Base-by-base conservation (phyloP, 345 rosid genomes). In the Euclidium syriacum region DNA sequence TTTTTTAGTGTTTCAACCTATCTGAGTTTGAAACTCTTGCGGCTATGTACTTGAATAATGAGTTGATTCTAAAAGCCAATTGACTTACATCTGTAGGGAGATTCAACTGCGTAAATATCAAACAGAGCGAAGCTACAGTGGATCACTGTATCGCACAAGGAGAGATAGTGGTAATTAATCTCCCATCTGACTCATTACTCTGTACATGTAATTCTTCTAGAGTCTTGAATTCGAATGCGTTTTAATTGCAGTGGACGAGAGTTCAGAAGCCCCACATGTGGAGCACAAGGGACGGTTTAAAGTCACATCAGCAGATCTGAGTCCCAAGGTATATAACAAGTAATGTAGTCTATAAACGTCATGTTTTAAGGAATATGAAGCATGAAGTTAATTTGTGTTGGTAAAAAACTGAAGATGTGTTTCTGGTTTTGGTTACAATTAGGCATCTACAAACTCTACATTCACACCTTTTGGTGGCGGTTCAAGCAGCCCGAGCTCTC, bases 221-320 rank as follows among this genome's bases (percentile, higher is more conserved):
- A 25, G 58, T 62, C 49, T 26, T 43, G 32, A 14, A 43, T 53
- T 38, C 9, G 0, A 50, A 65, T 66, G 3, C 23, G 22, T 18
- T 17, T 57, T n/a, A 51, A 20, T n/a, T 75, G 68, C 77, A 83
- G 88, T 62, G 43, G 99, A 90, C 40, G 96, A 90, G 73, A 23
- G 81, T 25, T 70, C 96, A 50, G 94, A 89, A 64, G 91, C 88
- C 51, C 85, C 90, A 22, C 73, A 90, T 55, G 83, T 90, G 71
- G 91, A 81, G 73, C 78, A 81, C 58, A 90, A 75, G 80, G 99
- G 97, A 65, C 91, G 99, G 36, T 94, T 94, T 80, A 81, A 94
- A 77, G 85, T 87, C 56, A 94, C 90, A 42, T 83, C 87, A 26
- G 85, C 81, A 50, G 97, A 90, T 53, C 83, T 78, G 58, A 84